Base-by-base conservation (phyloP, 2,329 filamentous ascomycete genomes). In the Epichloe festucae region DNA sequence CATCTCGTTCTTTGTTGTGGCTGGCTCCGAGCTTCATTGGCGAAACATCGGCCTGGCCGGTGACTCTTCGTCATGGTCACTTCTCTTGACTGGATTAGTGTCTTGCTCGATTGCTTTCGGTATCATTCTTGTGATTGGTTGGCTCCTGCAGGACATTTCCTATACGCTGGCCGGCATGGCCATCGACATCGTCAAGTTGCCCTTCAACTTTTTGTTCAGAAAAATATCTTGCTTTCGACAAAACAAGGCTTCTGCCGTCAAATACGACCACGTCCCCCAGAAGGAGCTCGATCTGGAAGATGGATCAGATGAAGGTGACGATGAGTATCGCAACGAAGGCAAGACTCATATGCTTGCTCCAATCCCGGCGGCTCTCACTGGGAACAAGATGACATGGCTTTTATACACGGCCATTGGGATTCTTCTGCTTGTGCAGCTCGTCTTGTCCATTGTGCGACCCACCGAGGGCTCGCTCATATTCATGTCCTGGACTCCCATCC, bases 401-500 rank as follows among this genome's bases (percentile, higher is more conserved):
- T 52, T 59, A 0, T 61, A 62, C 42, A 51, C 59, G 0, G 17
- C 62, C 4, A 56, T 65, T 46, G 54, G 52, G 21, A 54, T 60
- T 41, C 54, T 59, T 2, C 54, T 66, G 15, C 56, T 59, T 4
- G 58, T 56, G 4, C 64, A 65, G 38, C 53, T 57, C 40, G 56
- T 58, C 10, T 48, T 62, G 7, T 51, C 55, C 1, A 12, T 63
- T 1, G 14, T 65, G 11, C 59, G 66, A n/a, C 65, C 65, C 1
- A 54, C 57, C 38, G 65, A 68, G 21, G 57, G 59, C 31, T 65
- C 65, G 3, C 49, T 68, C 27, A 62, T 57, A 1, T 67, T 67
- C 51, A 58, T 68, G 43, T 68, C 65, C 0, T 68, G 66, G 65
- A 68, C 66, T 0, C 57, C 60, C 5, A 59, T 59, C 1, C 56